Base-by-base conservation (phyloP, 495 filamentous ascomycete species). In the Penicillium turbatum region DNA sequence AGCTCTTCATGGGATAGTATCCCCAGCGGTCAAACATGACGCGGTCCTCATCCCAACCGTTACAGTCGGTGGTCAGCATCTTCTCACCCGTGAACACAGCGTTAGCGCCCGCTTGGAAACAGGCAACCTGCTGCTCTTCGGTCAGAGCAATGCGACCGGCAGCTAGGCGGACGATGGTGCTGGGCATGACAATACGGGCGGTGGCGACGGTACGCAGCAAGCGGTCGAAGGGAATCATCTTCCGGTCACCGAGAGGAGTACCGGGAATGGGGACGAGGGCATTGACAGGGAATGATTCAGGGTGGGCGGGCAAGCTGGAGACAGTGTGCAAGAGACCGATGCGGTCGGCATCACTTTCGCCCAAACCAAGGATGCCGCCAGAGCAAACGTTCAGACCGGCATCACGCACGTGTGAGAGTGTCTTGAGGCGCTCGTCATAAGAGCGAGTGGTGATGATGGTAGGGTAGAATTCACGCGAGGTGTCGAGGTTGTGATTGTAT, bases 401-500 rank as follows among this genome's bases (percentile, higher is more conserved):
- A 24, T 90, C 82, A 21, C 86, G 80, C 27, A 95, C 89, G 52
- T 91, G 78, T 24, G 77, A 71, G 32, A 95, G 77, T 0, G 89
- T 92, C 53, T 79, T 71, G 24, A 95, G 71, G 6, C 89, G 82
- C 73, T 95, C 89, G 62, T 95, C 89, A 66, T 92, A 95, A 6
- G 80, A 84, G 19, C 89, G 74, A 2, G 88, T 92, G 2, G 87
- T 87, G 66, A 92, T 95, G 46, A 92, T 79, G 37, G 72, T 80
- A 1, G 89, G 88, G 63, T 92, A 95, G 72, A 86, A 86, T 68
- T 92, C 89, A 49, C 89, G 79, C n/a, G 80, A 85, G 3, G 89
- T 95, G 67, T 95, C 89, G 45, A 95, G 75, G 62, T 95, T 95
- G 72, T 95, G 89, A 70, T 95, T 92, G 67, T 92, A 92, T 1